These are phyloP conservation scores for Silene conica DNA, from an alignment of 148 eudicot species.

Conservation along the genomic window DNA sequence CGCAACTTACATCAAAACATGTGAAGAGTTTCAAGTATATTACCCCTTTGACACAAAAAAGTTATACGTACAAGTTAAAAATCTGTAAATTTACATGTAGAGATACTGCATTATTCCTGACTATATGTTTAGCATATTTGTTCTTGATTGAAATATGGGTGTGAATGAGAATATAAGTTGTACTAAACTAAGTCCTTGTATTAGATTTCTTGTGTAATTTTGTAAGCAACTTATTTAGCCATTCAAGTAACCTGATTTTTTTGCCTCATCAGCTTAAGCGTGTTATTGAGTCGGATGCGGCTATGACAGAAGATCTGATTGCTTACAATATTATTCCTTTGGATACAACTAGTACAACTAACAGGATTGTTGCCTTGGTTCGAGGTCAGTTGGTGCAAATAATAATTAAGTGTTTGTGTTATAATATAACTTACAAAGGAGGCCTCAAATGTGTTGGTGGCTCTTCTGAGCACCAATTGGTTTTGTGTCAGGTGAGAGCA, in stretches of 20 bases:
- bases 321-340: slow-evolving; percentile 92
- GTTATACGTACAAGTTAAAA: too few relatives aligned
- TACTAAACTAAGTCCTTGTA: background rate
- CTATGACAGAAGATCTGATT: slow-evolving; percentile 89
- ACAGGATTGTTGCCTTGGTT: slow-evolving; percentile 65
- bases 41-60: too few relatives aligned
- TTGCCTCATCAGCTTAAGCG: slow-evolving; percentile 64
- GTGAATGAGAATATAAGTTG: background rate
- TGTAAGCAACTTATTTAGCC: background rate
- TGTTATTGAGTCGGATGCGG: slow-evolving; percentile 91
- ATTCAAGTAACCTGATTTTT: slow-evolving; percentile 10
- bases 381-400: slow-evolving; percentile 48
- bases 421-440: background rate
- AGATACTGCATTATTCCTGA: too few relatives aligned
- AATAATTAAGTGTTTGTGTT: background rate
- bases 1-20: background rate
- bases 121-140: background rate
- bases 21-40: background rate
- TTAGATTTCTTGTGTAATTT: background rate
- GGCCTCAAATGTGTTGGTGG: slow-evolving; percentile 3
- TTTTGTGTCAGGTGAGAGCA: slow-evolving; percentile 67
- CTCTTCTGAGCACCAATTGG: slow-evolving; percentile 12
- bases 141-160: background rate
- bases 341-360: slow-evolving; percentile 60
- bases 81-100: too few relatives aligned